Evolutionary conservation across 192 early-diverging fungal genomes (phyloP), one percentile per base, ranked within the genome.

Genomic region (Backusella morwellensis): DNA sequence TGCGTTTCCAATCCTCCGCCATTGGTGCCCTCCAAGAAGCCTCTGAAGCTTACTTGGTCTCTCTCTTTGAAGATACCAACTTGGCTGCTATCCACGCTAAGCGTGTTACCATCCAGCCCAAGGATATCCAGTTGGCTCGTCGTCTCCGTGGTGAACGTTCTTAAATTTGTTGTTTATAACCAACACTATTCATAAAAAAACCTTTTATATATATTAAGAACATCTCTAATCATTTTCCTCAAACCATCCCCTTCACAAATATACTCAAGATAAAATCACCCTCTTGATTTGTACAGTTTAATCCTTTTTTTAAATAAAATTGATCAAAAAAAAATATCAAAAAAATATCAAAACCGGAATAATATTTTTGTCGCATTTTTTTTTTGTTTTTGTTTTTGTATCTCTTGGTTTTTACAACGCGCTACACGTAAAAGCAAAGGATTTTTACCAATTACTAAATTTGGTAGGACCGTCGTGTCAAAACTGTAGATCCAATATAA

Each of bases 61-160:
- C 88, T 14, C 88, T 96, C 50, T 97, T 97, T 70, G 98, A 97
- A 87, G 97, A 99, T 87, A 99, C 97, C 85, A 99, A 99, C 88
- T 89, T 99, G 86, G 97, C 97, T 59, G 98, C 97, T 78, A 79
- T 83, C 90, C 97, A 99, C 87, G 98, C 96, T 86, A 98, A 98
- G 93, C 94, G 98, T 88, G 98, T 99, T 80, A 99, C 98, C 83
- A 99, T 99, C 87, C 97, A 98, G 88, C 98, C 97, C 83, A 98
- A 98, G 93, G 98, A 99, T 88, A 95, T 99, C 83, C 98, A 99
- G 89, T 90, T 99, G 78, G 97, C 97, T 75, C 93, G 95, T 75
- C 93, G 97, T 88, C 95, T 99, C 79, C 95, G 95, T 86, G 95
- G 95, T 76, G 93, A 96, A 88, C 91, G 94, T 83, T 89, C 92